Base-by-base conservation (phyloP, 1,284 basidiomycete species). In the Ceratobasidium sp. region DNA sequence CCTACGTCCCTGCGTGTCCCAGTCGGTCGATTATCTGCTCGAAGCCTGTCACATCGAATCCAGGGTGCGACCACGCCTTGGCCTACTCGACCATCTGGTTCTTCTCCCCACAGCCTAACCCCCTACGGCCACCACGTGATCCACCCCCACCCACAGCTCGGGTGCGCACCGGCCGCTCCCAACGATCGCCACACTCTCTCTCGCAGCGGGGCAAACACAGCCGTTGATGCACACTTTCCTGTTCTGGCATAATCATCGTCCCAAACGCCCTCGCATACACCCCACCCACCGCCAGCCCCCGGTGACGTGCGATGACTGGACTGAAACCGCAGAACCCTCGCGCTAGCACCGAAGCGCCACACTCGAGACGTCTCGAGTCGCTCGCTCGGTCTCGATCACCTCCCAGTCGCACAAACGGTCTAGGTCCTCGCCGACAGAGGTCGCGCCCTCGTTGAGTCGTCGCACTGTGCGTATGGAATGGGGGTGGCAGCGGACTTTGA, bases 31-130 rank as follows among this genome's bases (percentile, higher is more conserved):
- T 18, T 26, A 55, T 55, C 52, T n/a, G n/a, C n/a, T 23, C 21
- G 30, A 58, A 39, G 55, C 32, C 32, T 57, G 30, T 32, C 53
- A n/a, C n/a, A n/a, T 6, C n/a, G 53, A 16, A 8, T 36, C n/a
- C 48, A 26, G 12, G 21, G 4, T n/a, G n/a, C n/a, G n/a, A 12
- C 12, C 4, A 12, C n/a, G n/a, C n/a, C n/a, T n/a, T n/a, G n/a
- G n/a, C n/a, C n/a, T n/a, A n/a, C n/a, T n/a, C n/a, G n/a, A n/a
- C n/a, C n/a, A n/a, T n/a, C n/a, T n/a, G n/a, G n/a, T n/a, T n/a
- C n/a, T n/a, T n/a, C n/a, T n/a, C n/a, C n/a, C n/a, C n/a, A n/a
- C 16, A 57, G 53, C 16, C 53, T 57, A 57, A 57, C 53, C 32
- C 53, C 53, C 28, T 34, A 12, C 9, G 18, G 53, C 30, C 32